Conservation (phyloP, 1,139 yeast species). For the Taphrina wiesneri region DNA sequence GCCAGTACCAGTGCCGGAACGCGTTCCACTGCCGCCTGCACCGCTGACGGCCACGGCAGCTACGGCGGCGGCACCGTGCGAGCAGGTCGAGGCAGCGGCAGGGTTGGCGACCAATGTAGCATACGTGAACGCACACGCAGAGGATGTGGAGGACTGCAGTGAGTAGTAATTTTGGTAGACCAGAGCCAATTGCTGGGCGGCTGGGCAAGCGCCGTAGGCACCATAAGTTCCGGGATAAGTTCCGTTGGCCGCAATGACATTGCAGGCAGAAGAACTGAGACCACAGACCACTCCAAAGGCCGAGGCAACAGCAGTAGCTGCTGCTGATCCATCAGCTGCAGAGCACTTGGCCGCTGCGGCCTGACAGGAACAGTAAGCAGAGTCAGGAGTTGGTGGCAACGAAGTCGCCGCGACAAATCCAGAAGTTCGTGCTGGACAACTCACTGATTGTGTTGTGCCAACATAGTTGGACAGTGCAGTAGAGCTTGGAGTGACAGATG, state of each 20-base stretch:
- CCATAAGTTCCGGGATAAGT: constrained; percentile 56
- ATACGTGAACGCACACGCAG: constrained; percentile 36
- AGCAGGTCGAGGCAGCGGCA: constrained; percentile 15
- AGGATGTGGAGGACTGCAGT: constrained; percentile 41
- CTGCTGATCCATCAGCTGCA: constrained; percentile 47
- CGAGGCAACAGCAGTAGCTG: constrained; percentile 45
- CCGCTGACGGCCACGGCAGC: neutral
- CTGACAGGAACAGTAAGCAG: constrained; percentile 59
- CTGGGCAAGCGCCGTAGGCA: constrained; percentile 57
- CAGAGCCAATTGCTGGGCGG: constrained; percentile 56
- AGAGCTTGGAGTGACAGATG: constrained; percentile 48
- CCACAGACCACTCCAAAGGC: constrained; percentile 55
- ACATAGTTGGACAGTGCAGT: constrained; percentile 55
- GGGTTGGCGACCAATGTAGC: constrained; percentile 24
- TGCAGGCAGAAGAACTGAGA: constrained; percentile 51
- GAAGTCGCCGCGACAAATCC: constrained; percentile 52
- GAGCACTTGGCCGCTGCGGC: constrained; percentile 56
- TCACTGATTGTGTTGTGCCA: constrained; percentile 41
- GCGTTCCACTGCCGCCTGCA: neutral
- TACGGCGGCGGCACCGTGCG: constrained; percentile 15
- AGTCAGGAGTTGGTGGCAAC: constrained; percentile 60
- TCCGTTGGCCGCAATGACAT: constrained; percentile 55
- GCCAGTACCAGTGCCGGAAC: neutral
- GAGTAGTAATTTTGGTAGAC: constrained; percentile 55
- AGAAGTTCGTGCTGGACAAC: constrained; percentile 44